Conservation (phyloP, 108 stramenopile genomes). For the Skeletonema menzelii region DNA sequence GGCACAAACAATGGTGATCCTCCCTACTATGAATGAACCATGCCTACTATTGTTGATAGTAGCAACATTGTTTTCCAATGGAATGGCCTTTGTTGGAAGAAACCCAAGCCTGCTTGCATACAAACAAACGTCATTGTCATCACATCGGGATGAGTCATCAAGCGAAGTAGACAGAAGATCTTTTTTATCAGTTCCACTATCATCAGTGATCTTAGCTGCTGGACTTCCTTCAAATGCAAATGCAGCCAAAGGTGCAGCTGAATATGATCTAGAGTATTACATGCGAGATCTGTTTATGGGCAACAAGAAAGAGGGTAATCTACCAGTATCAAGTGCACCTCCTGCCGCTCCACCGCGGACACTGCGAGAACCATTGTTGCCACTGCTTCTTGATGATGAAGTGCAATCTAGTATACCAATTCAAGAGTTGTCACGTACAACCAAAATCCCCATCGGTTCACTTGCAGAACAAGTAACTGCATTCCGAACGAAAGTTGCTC, state of each 20-base stretch:
- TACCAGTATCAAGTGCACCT: conserved; percentile 51
- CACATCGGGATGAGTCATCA: neutral
- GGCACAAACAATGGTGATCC: no score
- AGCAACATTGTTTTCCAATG: neutral
- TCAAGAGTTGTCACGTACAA: conserved; percentile 25
- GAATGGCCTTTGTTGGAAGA: neutral
- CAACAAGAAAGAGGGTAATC: conserved; percentile 72
- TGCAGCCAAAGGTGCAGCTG: conserved; percentile 79
- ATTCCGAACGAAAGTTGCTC: conserved; percentile 43
- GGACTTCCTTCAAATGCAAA: conserved; percentile 23
- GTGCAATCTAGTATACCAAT: conserved; percentile 44
- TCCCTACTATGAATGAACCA: no score
- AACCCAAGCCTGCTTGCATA: neutral
- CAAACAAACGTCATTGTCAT: neutral
- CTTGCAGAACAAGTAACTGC: conserved; percentile 22
- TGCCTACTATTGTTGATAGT: neutral
- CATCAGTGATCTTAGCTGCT: neutral
- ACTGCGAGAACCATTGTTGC: conserved; percentile 46
- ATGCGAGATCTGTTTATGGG: conserved; percentile 74
- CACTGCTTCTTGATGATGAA: conserved; percentile 53
- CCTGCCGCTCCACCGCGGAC: conserved; percentile 55
- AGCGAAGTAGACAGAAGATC: neutral
- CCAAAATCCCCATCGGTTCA: conserved; percentile 9
- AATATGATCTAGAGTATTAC: conserved; percentile 86
- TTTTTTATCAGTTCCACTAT: neutral